phyloP scores from a whole-genome alignment of 2,329 filamentous ascomycete species.

The Eurotiales sp. region DNA sequence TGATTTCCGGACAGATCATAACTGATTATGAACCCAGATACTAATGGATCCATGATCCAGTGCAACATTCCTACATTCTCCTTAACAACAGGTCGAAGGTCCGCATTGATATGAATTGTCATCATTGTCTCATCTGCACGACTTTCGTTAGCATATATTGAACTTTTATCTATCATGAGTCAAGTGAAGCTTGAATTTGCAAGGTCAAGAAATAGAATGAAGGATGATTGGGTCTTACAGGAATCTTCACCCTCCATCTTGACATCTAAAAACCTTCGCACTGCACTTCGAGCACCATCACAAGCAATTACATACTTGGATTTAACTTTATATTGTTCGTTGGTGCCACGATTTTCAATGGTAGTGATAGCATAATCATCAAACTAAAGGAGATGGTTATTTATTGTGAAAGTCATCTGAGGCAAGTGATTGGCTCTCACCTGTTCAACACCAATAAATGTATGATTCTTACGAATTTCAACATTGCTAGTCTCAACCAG shows the following conservation, averaged over 20 bases:
- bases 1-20: slow-evolving; percentile 42
- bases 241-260: slow-evolving; percentile 42
- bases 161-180: too few species aligned
- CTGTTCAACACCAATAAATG: slow-evolving; percentile 5
- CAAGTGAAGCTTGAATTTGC: not conserved
- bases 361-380: slow-evolving; percentile 25
- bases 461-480: not conserved
- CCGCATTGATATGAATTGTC: slow-evolving; percentile 45
- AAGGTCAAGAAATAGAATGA: too few species aligned
- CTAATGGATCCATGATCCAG: slow-evolving; percentile 43
- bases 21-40: slow-evolving; percentile 44
- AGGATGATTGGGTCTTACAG: slow-evolving; percentile 25
- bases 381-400: slow-evolving; percentile 12
- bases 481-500: slow-evolving; percentile 13
- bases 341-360: slow-evolving; percentile 26
- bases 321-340: slow-evolving; percentile 23
- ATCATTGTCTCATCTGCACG: slow-evolving; percentile 43
- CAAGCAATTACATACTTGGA: slow-evolving; percentile 36
- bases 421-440: too few species aligned
- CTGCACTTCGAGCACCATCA: slow-evolving; percentile 32
- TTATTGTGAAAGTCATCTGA: slow-evolving; percentile 5
- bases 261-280: slow-evolving; percentile 31
- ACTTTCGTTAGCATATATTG: not conserved
- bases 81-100: slow-evolving; percentile 36
- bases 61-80: slow-evolving; percentile 43